Conservation (phyloP, 2,329 filamentous ascomycete species). For the Aspergillus sp. region DNA sequence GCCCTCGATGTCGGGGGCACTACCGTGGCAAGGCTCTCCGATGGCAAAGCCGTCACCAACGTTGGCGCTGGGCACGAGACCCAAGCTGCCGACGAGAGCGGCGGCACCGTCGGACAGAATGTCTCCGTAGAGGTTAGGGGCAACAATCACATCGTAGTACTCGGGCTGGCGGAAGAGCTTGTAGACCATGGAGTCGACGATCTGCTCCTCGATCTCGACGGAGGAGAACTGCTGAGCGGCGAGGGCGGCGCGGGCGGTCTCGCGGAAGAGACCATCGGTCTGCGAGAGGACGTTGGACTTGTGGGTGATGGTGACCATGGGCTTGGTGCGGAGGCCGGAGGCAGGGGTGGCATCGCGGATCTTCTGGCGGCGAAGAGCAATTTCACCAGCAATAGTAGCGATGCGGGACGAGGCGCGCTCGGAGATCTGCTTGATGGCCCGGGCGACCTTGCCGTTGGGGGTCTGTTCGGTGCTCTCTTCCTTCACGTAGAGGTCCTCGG, state of each 20-base stretch:
- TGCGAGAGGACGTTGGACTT: slow-evolving; percentile 97
- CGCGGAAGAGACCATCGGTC: slow-evolving; percentile 93
- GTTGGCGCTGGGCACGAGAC: slow-evolving; percentile 91
- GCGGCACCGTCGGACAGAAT: slow-evolving; percentile 94
- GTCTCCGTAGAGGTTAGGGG: slow-evolving; percentile 95
- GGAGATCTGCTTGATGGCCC: slow-evolving; percentile 96
- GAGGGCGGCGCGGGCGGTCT: slow-evolving; percentile 73
- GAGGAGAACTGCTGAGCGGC: slow-evolving; percentile 62
- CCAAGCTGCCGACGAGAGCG: slow-evolving; percentile 85
- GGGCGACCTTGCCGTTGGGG: slow-evolving; percentile 76
- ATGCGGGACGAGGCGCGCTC: slow-evolving; percentile 83
- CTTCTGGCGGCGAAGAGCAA: slow-evolving; percentile 81
- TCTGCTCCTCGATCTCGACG: slow-evolving; percentile 87
- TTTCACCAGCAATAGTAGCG: slow-evolving; percentile 89
- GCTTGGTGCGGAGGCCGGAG: slow-evolving; percentile 56
- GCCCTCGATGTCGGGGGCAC: slow-evolving; percentile 92
- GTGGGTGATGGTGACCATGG: slow-evolving; percentile 94
- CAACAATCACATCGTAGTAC: slow-evolving; percentile 96
- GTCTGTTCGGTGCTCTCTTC: slow-evolving; percentile 82
- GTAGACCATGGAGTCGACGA: slow-evolving; percentile 99
- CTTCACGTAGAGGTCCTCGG: slow-evolving; percentile 97
- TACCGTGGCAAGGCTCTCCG: slow-evolving; percentile 96
- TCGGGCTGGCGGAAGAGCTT: slow-evolving; percentile 96
- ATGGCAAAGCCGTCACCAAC: slow-evolving; percentile 94
- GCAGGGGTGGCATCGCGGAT: slow-evolving; percentile 62